Evolutionary conservation across 2,329 filamentous ascomycete genomes (phyloP), one percentile per base, ranked within the genome.

Genomic region (Stachybotrys echinatus): DNA sequence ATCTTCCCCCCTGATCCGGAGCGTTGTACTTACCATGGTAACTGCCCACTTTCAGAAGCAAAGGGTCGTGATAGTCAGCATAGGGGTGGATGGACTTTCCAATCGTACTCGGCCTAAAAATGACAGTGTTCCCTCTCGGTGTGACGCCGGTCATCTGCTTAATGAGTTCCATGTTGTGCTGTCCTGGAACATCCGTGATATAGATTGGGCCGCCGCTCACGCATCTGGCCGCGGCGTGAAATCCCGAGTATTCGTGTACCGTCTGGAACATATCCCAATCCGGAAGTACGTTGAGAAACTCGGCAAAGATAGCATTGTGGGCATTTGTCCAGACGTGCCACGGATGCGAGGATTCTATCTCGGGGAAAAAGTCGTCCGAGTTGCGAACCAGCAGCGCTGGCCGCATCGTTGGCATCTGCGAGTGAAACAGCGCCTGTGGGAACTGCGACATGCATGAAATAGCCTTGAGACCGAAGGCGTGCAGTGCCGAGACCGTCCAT

Each of bases 271-370:
- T 85, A 56, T 86, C 83, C 80, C 82, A 86, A 66, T 96, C 92
- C 0, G 94, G 92, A 1, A 97, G 70, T 1, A 90, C 81, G 58
- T 96, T 96, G 27, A 97, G 75, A 61, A 94, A 86, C 54, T 89
- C 84, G 2, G 87, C 92, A 14, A 97, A 74, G 1, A 97, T 75
- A 27, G 83, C 78, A 64, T 95, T 96, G 68, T 96, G 88, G 0
- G 92, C 92, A 63, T 97, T 99, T 55, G 87, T 83, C 75, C 95
- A 99, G 34, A 97, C 80, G 66, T 99, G 94, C 92, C 94, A 99
- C 0, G 92, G 82, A 54, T 99, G 94, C 6, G 87, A 90, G 0
- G 83, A 79, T 0, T 85, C 81, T 4, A 91, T 80, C 42, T 91
- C 82, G 0, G 94, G 94, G 66, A 95, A 96, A 75, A 92, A 99